Percentiles rank a stretch among this genome's conserved stretches.
These are phyloP conservation scores for Ascochyta koolunga DNA, from an alignment of 2,329 filamentous ascomycete genomes.

Conservation along the genomic window DNA sequence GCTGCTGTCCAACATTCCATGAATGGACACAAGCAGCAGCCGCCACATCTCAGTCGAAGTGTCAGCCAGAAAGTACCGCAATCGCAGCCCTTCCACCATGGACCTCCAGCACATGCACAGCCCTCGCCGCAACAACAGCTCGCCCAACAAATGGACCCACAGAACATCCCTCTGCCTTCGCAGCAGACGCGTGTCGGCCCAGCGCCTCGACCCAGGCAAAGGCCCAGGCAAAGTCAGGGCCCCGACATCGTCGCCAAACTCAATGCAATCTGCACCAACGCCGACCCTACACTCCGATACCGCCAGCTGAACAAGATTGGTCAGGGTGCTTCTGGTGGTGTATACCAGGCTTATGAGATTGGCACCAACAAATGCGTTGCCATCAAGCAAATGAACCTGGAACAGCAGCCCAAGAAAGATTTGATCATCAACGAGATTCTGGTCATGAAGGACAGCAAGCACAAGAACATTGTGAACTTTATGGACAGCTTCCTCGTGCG, in stretches of 20 bases:
- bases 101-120: constrained; percentile 49
- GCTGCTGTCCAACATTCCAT: constrained; percentile 74
- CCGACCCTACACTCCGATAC: constrained; percentile 88
- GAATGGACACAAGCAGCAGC: constrained; percentile 43
- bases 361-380: constrained; percentile 87
- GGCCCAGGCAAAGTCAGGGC: constrained; percentile 77
- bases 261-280: constrained; percentile 86
- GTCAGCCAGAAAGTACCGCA: constrained; percentile 69
- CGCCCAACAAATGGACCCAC: constrained; percentile 48
- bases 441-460: constrained; percentile 98
- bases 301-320: constrained; percentile 91
- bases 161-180: constrained; percentile 54
- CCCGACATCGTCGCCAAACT: constrained; percentile 83
- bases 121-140: constrained; percentile 59
- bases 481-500: constrained; percentile 93
- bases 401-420: constrained; percentile 98
- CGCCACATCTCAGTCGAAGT: constrained; percentile 69
- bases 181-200: constrained; percentile 60
- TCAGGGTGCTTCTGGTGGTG: constrained; percentile 94
- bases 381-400: constrained; percentile 99
- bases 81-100: constrained; percentile 33
- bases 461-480: constrained; percentile 99
- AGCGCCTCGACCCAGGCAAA: constrained; percentile 73
- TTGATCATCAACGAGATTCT: constrained; percentile 99
- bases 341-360: constrained; percentile 88